phyloP scores from a whole-genome alignment of 2,329 filamentous ascomycete species.

The Arthroderma sp. region DNA sequence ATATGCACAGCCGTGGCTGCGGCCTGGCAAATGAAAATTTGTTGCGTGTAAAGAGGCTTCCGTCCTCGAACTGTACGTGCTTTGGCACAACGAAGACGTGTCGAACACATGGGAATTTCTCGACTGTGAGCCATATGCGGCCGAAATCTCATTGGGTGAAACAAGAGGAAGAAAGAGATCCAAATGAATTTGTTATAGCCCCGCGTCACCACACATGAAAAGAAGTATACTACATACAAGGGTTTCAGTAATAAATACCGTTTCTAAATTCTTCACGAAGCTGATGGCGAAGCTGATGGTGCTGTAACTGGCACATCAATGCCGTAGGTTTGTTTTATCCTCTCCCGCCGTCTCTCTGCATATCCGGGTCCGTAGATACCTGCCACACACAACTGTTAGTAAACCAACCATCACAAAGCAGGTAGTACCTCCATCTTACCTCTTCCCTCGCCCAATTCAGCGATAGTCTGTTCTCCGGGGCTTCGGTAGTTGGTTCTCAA shows the following conservation, averaged over 20 bases:
- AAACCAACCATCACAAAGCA: background rate
- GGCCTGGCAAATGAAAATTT: no score
- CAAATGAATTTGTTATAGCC: no score
- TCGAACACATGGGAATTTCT: no score
- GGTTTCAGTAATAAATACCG: no score
- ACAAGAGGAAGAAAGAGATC: no score
- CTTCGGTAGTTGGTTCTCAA: conserved; percentile 60
- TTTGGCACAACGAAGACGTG: no score
- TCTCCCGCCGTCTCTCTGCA: conserved; percentile 66
- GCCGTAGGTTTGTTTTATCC: conserved; percentile 76
- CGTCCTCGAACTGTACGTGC: no score
- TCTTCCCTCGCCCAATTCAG: conserved; percentile 73
- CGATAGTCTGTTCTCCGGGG: conserved; percentile 66
- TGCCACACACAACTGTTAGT: conserved; percentile 23
- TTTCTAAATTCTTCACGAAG: background rate
- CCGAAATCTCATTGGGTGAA: no score
- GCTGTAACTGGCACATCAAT: conserved; percentile 61
- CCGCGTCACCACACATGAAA: background rate
- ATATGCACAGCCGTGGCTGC: no score
- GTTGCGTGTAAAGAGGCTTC: no score
- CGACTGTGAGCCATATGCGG: no score
- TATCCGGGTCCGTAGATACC: conserved; percentile 72
- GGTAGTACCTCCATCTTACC: conserved; percentile 40
- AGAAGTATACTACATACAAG: conserved; percentile 9
- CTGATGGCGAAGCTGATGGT: conserved; percentile 21